Conservation (phyloP, 768 basidiomycete genomes). For the Antrodiella citrinella region DNA sequence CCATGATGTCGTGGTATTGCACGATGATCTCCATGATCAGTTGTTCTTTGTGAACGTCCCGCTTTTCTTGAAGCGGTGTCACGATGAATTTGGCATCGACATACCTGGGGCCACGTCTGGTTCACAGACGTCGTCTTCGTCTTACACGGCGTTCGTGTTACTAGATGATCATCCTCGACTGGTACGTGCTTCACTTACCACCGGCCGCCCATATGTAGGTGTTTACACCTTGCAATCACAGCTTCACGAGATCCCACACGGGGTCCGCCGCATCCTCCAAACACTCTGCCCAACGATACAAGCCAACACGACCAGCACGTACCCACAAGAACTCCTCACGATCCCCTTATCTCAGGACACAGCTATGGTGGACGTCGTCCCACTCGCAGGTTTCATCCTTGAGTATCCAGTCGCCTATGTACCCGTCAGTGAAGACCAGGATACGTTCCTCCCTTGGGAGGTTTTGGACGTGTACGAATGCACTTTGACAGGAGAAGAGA, state of each 20-base stretch:
- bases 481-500: conserved; percentile 14
- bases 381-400: conserved; percentile 51
- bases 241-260: background rate
- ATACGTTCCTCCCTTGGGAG: conserved; percentile 35
- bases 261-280: background rate
- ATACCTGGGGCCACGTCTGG: conserved; percentile 11
- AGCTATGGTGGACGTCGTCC: conserved; percentile 27
- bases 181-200: too few relatives aligned
- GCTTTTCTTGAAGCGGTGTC: conserved; percentile 9
- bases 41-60: conserved; percentile 45
- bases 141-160: conserved; percentile 6
- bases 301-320: conserved; percentile 24
- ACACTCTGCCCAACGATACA: background rate
- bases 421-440: conserved; percentile 26
- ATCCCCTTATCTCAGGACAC: background rate
- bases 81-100: conserved; percentile 3
- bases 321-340: conserved; percentile 12
- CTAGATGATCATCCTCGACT: background rate
- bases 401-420: conserved; percentile 55
- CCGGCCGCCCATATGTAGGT: background rate
- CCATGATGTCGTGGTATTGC: conserved; percentile 33
- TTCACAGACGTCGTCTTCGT: background rate
- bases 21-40: conserved; percentile 39
- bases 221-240: background rate
- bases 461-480: conserved; percentile 47